Evolutionary conservation across 345 rosid genomes (phyloP), one percentile per base, ranked within the genome.

Genomic region (Citrus sp.): DNA sequence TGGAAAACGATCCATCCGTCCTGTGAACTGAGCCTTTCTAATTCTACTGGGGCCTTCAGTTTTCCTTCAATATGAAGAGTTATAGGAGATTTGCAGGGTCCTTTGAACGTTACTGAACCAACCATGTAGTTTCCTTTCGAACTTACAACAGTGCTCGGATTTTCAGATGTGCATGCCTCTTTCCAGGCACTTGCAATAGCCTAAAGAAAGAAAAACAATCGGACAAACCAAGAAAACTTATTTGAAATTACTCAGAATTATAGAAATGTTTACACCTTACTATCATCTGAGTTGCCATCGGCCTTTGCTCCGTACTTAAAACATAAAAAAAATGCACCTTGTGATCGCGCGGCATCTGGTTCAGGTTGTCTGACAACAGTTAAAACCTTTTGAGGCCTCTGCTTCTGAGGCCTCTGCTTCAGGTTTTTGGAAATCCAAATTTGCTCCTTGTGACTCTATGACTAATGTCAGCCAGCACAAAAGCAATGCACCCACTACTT

Each of bases 41-140:
- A 16, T 3, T 56, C 46, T 16, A 73, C 22, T 0, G 88, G 87
- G 16, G 91, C 92, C 70, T 73, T 79, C 28, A 91, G 34, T 27
- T 67, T 84, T 10, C 91, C 94, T 62, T 80, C 73, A 27, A 91
- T 37, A 67, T 78, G 80, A 18, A 88, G 0, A 69, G 74, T 79
- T 46, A 91, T 54, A 7, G 79, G 71, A 38, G 75, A 78, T 73
- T 85, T 86, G 85, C 93, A 90, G 7, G 93, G 90, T 28, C 92
- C 90, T 12, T 25, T 7, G 30, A 90, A 71, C 22, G 14, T 80
- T 80, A 86, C 6, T 1, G 7, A 22, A 5, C 82, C 69, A 51
- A 85, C 74, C 77, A 83, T 18, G 81, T 83, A 90, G 10, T 65
- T 78, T 27, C 90, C 93, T 79, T 80, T 72, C 3, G 87, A 77